These are phyloP conservation scores for Gossypium gossypioides DNA, from an alignment of 441 rosid species.

Conservation along the genomic window DNA sequence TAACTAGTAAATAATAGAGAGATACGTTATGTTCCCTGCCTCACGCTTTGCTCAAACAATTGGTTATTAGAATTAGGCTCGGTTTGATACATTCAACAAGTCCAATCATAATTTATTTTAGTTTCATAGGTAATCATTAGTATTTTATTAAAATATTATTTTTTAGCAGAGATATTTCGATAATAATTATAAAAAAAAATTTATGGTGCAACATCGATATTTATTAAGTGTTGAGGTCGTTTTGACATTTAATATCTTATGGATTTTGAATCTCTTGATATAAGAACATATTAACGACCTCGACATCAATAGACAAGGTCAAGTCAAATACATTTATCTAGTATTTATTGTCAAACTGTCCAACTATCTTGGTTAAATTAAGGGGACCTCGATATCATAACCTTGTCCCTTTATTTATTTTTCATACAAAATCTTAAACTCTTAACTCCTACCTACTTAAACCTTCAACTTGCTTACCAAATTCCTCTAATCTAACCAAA, in stretches of 20 bases:
- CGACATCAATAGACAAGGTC: neutral
- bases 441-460: neutral
- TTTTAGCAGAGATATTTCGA: neutral
- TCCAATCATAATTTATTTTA: neutral
- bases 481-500: neutral
- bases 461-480: neutral
- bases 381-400: neutral
- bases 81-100: neutral
- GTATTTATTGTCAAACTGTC: neutral
- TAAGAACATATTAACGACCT: too few species aligned
- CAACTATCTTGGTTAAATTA: neutral
- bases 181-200: too few species aligned
- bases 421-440: neutral
- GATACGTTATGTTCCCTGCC: neutral
- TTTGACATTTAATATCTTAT: too few species aligned
- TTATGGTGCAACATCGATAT: neutral
- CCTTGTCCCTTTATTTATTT: neutral
- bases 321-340: neutral
- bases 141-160: too few species aligned
- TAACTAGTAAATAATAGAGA: neutral
- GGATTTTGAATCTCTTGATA: too few species aligned
- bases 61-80: conserved; percentile 1
- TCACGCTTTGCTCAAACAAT: conserved; percentile 2
- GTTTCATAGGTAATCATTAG: neutral
- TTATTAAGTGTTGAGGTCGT: neutral